Evolutionary conservation across 768 basidiomycete genomes (phyloP).

Genomic region (Leccinum broughii): DNA sequence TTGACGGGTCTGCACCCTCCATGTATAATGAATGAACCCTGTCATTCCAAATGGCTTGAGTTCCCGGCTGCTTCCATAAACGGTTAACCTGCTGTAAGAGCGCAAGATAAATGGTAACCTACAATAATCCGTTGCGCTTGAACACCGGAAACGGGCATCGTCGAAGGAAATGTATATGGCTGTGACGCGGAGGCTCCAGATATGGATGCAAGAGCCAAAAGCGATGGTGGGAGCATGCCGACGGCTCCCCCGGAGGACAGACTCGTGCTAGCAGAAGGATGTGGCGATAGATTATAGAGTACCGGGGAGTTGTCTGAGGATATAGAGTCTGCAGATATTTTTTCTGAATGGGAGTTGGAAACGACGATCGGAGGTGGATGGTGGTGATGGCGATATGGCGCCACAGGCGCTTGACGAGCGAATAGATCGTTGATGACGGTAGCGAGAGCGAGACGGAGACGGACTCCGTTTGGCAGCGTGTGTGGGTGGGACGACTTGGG

Average conservation of each 20-base stretch:
- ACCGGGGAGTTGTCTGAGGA: slow-evolving; percentile 27
- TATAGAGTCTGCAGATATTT: slow-evolving; percentile 22
- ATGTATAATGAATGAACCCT: slow-evolving; percentile 55
- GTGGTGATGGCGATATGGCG: slow-evolving; percentile 36
- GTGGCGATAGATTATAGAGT: slow-evolving; percentile 23
- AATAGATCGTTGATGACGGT: slow-evolving; percentile 84
- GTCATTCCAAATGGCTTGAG: slow-evolving; percentile 32
- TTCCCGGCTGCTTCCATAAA: slow-evolving; percentile 14
- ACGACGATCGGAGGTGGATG: slow-evolving; percentile 38
- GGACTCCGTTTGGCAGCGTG: slow-evolving; percentile 76
- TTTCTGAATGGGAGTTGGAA: slow-evolving; percentile 28
- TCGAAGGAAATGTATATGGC: slow-evolving; percentile 6
- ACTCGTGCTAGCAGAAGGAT: slow-evolving; percentile 24
- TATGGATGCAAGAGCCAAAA: slow-evolving; percentile 31
- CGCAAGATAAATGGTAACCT: slow-evolving; percentile 1
- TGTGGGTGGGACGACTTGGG: slow-evolving; percentile 50
- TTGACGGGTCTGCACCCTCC: slow-evolving; percentile 60
- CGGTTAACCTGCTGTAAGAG: not conserved
- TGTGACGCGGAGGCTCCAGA: slow-evolving; percentile 21
- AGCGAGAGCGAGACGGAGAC: slow-evolving; percentile 71
- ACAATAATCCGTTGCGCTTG: slow-evolving; percentile 17
- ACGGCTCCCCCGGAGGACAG: slow-evolving; percentile 18
- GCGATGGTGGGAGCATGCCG: slow-evolving; percentile 31
- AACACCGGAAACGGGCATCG: slow-evolving; percentile 2
- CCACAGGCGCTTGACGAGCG: slow-evolving; percentile 60